These are phyloP conservation scores for Aureobasidium sp. DNA, from an alignment of 2,329 filamentous ascomycete species.

Conservation along the genomic window DNA sequence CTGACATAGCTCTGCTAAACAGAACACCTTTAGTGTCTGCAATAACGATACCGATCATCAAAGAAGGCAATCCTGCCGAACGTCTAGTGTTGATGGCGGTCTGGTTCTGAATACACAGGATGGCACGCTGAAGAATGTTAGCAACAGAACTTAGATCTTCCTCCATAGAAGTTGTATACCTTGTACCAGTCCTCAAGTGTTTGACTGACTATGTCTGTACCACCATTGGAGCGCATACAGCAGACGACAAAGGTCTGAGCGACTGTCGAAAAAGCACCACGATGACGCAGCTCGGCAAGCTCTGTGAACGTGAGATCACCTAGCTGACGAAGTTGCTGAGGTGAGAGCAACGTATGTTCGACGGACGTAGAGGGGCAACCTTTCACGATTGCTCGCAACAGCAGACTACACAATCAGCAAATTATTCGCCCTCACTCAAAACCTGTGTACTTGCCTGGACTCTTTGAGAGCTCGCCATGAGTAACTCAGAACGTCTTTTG, in stretches of 20 bases:
- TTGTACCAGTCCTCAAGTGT: constrained; percentile 72
- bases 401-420: constrained; percentile 61
- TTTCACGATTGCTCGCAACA: constrained; percentile 60
- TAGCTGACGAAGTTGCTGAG: constrained; percentile 66
- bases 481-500: constrained; percentile 93
- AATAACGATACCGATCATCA: constrained; percentile 84
- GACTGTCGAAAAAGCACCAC: constrained; percentile 94
- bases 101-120: constrained; percentile 77
- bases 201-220: neutral
- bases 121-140: constrained; percentile 56
- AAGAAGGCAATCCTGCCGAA: constrained; percentile 90
- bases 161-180: constrained; percentile 31
- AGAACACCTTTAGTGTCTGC: constrained; percentile 62
- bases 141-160: neutral
- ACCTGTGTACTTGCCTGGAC: constrained; percentile 67
- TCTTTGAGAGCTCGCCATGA: constrained; percentile 97
- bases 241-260: constrained; percentile 87
- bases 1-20: constrained; percentile 70
- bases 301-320: constrained; percentile 85
- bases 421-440: neutral
- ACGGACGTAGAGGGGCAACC: constrained; percentile 19
- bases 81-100: constrained; percentile 84
- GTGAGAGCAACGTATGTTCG: constrained; percentile 29
- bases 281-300: constrained; percentile 83
- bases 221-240: constrained; percentile 64